These are phyloP conservation scores for Magnolia officinalis DNA, from an alignment of 164 flowering plant genomes.

Conservation along the genomic window DNA sequence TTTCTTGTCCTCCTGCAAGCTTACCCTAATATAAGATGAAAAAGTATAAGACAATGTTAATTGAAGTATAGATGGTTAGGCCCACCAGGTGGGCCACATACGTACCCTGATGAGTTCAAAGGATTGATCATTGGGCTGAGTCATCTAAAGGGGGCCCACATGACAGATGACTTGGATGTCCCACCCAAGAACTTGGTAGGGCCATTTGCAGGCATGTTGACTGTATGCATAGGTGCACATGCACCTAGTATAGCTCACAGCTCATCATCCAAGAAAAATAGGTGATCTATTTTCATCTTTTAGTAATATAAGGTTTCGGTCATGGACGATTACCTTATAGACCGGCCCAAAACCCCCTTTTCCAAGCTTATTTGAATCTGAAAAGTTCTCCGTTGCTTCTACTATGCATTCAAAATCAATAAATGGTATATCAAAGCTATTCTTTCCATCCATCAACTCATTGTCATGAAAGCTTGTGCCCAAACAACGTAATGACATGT, in stretches of 20 bases:
- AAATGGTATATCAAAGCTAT: not conserved
- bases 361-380: constrained; percentile 6
- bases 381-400: not conserved
- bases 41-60: no score
- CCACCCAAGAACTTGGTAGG: no score
- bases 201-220: not conserved
- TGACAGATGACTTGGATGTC: no score
- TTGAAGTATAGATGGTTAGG: no score
- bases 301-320: not conserved
- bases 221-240: not conserved
- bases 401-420: not conserved
- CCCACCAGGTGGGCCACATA: no score
- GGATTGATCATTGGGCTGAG: no score
- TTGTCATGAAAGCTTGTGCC: not conserved
- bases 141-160: no score
- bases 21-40: constrained; percentile 34
- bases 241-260: not conserved
- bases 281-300: not conserved
- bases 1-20: constrained; percentile 44
- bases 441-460: not conserved
- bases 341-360: constrained; percentile 9
- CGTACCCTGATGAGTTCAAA: no score
- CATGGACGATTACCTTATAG: not conserved
- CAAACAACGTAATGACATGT: not conserved
- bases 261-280: not conserved